phyloP scores from a whole-genome alignment of 768 basidiomycete species.

The Podaxis rugospora region DNA sequence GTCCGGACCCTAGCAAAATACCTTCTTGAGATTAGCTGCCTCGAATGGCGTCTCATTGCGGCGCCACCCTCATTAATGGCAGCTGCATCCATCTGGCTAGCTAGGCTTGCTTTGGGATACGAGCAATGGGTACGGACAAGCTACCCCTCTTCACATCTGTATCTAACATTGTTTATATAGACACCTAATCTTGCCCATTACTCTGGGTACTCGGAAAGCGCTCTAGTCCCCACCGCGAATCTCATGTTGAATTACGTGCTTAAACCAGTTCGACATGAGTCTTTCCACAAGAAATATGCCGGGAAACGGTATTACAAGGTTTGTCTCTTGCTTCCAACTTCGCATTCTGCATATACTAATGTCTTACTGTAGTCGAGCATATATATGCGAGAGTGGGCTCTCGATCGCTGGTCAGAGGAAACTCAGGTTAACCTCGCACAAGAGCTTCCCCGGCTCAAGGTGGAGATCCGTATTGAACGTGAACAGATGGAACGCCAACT shows the following conservation, averaged over 20 bases:
- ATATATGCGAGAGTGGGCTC: conserved; percentile 83
- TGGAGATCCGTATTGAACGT: conserved; percentile 41
- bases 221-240: conserved; percentile 83
- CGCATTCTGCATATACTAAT: neutral
- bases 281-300: conserved; percentile 93
- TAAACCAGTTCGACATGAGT: conserved; percentile 71
- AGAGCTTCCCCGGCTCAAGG: conserved; percentile 59
- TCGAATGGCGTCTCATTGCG: conserved; percentile 83
- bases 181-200: conserved; percentile 90
- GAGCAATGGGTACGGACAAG: conserved; percentile 80
- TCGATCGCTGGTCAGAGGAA: conserved; percentile 66
- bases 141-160: neutral
- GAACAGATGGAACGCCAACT: conserved; percentile 26
- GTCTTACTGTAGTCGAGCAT: conserved; percentile 58
- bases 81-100: conserved; percentile 88
- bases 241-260: conserved; percentile 91
- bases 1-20: conserved; percentile 92
- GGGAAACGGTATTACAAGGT: conserved; percentile 89
- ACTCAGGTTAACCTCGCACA: conserved; percentile 51
- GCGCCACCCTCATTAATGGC: conserved; percentile 84
- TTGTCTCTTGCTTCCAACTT: conserved; percentile 1
- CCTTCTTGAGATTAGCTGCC: conserved; percentile 83
- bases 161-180: conserved; percentile 25
- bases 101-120: conserved; percentile 72
- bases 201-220: conserved; percentile 85